These are phyloP conservation scores for Pulveroboletus sp. DNA, from an alignment of 768 basidiomycete genomes.

Conservation along the genomic window DNA sequence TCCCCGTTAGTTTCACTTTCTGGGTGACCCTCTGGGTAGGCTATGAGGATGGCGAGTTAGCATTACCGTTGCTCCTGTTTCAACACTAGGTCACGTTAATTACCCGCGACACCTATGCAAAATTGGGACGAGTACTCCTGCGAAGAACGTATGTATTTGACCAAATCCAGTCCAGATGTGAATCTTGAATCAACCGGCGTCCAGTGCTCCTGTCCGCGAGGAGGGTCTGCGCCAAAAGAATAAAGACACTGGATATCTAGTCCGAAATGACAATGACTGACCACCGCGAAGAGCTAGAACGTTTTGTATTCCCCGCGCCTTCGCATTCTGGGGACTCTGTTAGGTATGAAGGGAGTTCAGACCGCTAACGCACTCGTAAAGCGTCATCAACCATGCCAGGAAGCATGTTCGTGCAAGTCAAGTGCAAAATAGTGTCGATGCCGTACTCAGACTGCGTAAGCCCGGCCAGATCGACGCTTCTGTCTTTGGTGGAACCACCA, in stretches of 20 bases:
- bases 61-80: background rate
- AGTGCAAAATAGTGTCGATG: constrained; percentile 85
- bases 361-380: constrained; percentile 55
- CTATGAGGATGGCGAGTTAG: constrained; percentile 36
- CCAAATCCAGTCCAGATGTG: constrained; percentile 82
- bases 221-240: constrained; percentile 60
- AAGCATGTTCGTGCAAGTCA: constrained; percentile 97
- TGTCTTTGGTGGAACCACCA: constrained; percentile 85
- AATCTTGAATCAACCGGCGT: constrained; percentile 81
- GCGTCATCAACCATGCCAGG: constrained; percentile 81
- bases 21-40: constrained; percentile 87
- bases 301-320: constrained; percentile 77
- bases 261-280: constrained; percentile 28
- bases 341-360: background rate
- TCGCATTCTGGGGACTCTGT: constrained; percentile 55
- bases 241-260: background rate
- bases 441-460: constrained; percentile 68
- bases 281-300: constrained; percentile 92
- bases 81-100: background rate
- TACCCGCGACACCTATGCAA: constrained; percentile 93
- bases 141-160: constrained; percentile 76
- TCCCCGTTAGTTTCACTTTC: constrained; percentile 58
- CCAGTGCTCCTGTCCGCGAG: constrained; percentile 92
- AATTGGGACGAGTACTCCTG: constrained; percentile 79
- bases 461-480: constrained; percentile 81